A percentile compares a stretch with the other conserved stretches of the same genome.
Conservation (phyloP, 257 asterid genomes). For the Thymus quinquecostatus region DNA sequence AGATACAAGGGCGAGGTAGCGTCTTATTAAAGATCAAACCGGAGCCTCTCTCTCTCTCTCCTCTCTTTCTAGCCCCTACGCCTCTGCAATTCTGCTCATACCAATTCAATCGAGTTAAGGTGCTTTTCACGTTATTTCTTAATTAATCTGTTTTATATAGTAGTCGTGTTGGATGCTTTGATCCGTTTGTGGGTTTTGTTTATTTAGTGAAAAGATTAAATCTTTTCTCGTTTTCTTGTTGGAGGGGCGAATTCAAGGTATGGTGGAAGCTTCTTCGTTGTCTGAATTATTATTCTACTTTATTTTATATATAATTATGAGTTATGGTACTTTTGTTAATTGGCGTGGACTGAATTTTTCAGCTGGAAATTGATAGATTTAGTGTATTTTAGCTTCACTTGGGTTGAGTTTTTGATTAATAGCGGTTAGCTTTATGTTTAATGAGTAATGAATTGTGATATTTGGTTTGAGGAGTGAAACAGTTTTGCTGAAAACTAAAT, state of each 20-base stretch:
- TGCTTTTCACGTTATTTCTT: slow-evolving; percentile 20
- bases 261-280: slow-evolving; percentile 13
- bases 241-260: slow-evolving; percentile 32
- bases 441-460: no score
- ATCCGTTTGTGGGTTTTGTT: slow-evolving; percentile 35
- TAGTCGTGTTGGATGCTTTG: slow-evolving; percentile 22
- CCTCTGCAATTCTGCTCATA: slow-evolving; percentile 29
- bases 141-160: slow-evolving; percentile 3
- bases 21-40: slow-evolving; percentile 8
- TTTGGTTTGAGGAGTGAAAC: neutral
- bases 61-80: slow-evolving; percentile 26
- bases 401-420: neutral
- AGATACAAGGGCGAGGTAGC: slow-evolving; percentile 9
- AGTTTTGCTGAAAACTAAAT: neutral
- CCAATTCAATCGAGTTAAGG: slow-evolving; percentile 33
- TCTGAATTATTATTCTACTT: neutral
- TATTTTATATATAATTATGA: neutral
- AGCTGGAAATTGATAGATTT: slow-evolving; percentile 1
- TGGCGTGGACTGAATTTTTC: slow-evolving; percentile 19
- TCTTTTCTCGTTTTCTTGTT: slow-evolving; percentile 18
- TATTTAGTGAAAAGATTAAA: slow-evolving; percentile 28
- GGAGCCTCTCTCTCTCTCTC: slow-evolving; percentile 21
- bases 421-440: neutral
- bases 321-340: slow-evolving; percentile 8
- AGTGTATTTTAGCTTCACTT: neutral